These are phyloP conservation scores for Narthecium ossifragum DNA, from an alignment of 106 monocot genomes.

Conservation along the genomic window DNA sequence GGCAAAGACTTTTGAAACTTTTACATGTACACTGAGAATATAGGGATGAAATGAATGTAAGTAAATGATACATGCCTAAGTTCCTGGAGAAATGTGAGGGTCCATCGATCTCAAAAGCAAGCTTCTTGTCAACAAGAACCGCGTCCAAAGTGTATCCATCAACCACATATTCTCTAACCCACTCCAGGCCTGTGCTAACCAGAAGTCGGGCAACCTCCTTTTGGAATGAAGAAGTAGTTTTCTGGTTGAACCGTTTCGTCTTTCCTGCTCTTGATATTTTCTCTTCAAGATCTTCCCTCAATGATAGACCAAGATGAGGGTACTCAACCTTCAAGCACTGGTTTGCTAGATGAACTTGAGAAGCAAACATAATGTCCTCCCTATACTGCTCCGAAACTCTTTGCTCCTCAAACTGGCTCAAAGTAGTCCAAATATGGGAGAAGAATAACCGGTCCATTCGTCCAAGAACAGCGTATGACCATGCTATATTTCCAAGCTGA, in stretches of 20 bases:
- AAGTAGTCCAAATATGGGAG: conserved; percentile 55
- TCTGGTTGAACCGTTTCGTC: conserved; percentile 88
- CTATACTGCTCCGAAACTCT: conserved; percentile 71
- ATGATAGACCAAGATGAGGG: conserved; percentile 57
- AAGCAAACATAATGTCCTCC: conserved; percentile 88
- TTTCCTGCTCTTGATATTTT: conserved; percentile 65
- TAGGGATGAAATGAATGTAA: background rate
- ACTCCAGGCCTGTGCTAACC: conserved; percentile 83
- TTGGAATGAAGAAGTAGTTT: conserved; percentile 87
- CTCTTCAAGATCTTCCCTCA: conserved; percentile 58
- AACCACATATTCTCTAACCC: conserved; percentile 65
- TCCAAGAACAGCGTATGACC: conserved; percentile 93
- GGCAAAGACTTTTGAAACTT: background rate
- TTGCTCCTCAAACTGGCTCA: conserved; percentile 49
- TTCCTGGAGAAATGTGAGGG: conserved; percentile 96
- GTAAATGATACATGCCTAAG: conserved; percentile 34
- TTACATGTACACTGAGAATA: background rate
- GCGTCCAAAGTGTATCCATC: conserved; percentile 94
- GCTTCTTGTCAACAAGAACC: conserved; percentile 60
- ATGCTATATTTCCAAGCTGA: conserved; percentile 85
- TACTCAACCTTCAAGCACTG: conserved; percentile 87
- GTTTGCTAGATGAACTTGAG: conserved; percentile 74
- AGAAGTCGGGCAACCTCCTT: conserved; percentile 88
- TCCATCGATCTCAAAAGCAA: conserved; percentile 98
- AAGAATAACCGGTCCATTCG: conserved; percentile 73